Base-by-base conservation (phyloP, 169 alveolate species). In the Neospora caninum region DNA sequence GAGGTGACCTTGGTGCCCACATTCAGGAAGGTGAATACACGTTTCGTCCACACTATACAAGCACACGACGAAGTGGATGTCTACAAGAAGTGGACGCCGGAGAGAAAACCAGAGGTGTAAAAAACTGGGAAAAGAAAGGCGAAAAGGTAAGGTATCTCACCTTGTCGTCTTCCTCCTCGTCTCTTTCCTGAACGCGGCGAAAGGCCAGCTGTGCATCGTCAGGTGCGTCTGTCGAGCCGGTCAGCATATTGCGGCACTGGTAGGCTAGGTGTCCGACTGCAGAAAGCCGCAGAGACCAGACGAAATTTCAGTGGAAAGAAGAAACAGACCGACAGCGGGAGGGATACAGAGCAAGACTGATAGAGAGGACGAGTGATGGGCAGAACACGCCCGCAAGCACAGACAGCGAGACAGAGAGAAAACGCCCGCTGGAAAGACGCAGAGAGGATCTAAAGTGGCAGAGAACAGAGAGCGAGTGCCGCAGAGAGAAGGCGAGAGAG, bases 251-350 rank as follows among this genome's bases (percentile, higher is more conserved):
- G 41, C 89, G 54, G 64, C 89, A 82, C 89, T 82, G 89, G 39
- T 82, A 82, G 69, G 69, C 89, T 67, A 82, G 25, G 27, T 82
- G 89, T 22, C 89, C 89, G 43, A 82, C 89, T 82, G 64, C 89
- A 42, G 45, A 73, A 64, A 64, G 31, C 31, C 16, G 73, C 16
- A 64, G 73, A 64, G 7, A 29, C 16, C 16, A 27, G 7, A 22
- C 34, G 73, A 64, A 29, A 7, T 4, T 7, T 7, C 58, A 49
- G 58, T 7, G 58, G 13, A 13, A 69, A 69, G 82, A 34, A 18
- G 38, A 69, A 18, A 34, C n/a, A 69, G 22, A 18, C 7, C 6
- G 82, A 34, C 16, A 69, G 38, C 6, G 18, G 38, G 22, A 69
- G 82, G 22, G 38, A 69, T 2, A 29, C 6, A 18, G 22, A 18